A percentile compares a stretch with the other conserved stretches of the same genome.
phyloP scores from a whole-genome alignment of 345 rosid species.

The Corymbia maculata region DNA sequence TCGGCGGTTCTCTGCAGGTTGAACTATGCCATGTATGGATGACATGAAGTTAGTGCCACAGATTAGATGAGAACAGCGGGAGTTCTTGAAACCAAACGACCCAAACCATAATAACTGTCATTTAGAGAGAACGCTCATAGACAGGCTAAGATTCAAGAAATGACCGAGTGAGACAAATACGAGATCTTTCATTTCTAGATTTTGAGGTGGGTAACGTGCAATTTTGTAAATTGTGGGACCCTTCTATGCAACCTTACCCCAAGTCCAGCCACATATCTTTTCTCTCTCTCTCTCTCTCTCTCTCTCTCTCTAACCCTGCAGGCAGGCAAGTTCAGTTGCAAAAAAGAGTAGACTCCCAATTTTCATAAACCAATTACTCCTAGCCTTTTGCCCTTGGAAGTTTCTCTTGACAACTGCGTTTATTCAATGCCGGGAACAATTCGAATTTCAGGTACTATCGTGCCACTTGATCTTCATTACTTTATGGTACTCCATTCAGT shows the following conservation, averaged over 20 bases:
- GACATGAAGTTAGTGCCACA: background rate
- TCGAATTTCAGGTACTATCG: constrained; percentile 63
- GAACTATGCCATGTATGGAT: background rate
- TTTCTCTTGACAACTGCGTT: background rate
- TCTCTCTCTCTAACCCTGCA: background rate
- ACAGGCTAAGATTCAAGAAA: background rate
- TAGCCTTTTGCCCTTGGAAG: background rate
- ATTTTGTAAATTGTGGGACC: constrained; percentile 23
- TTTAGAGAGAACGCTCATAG: background rate
- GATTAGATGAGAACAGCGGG: background rate
- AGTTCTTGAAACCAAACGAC: background rate
- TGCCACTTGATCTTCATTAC: background rate
- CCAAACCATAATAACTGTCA: background rate
- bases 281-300: no score
- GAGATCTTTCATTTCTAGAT: background rate
- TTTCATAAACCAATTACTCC: background rate
- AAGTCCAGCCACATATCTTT: constrained; percentile 42
- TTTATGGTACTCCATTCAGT: background rate
- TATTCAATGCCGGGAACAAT: constrained; percentile 83
- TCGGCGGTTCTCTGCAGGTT: background rate
- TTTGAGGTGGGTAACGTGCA: background rate
- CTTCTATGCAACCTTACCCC: constrained; percentile 7
- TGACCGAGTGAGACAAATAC: constrained; percentile 10
- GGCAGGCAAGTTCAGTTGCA: background rate
- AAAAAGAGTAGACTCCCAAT: background rate